Conservation (phyloP, 345 rosid species). For the Gossypium herbaceum region DNA sequence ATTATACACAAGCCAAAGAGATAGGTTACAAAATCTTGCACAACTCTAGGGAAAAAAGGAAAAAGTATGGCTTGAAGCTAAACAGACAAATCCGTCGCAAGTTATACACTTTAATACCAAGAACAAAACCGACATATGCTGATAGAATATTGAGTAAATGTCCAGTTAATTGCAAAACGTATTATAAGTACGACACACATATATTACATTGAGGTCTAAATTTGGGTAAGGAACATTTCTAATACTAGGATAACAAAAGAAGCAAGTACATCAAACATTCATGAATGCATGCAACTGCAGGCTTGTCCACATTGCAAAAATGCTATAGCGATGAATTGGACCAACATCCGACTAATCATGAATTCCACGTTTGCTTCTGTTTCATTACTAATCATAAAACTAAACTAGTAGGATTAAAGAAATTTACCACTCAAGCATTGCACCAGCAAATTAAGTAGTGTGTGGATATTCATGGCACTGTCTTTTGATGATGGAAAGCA, state of each 20-base stretch:
- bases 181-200: too few species aligned
- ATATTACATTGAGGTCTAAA: background rate
- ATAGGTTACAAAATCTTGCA: constrained; percentile 16
- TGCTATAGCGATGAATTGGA: constrained; percentile 19
- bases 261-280: constrained; percentile 20
- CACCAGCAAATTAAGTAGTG: background rate
- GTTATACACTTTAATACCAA: background rate
- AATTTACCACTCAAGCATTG: background rate
- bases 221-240: constrained; percentile 14
- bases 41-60: constrained; percentile 18
- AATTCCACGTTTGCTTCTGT: constrained; percentile 27
- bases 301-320: constrained; percentile 23
- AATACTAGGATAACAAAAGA: constrained; percentile 16
- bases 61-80: constrained; percentile 17
- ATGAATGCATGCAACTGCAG: constrained; percentile 25
- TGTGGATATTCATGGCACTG: background rate
- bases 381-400: constrained; percentile 25
- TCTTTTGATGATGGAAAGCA: background rate
- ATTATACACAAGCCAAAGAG: constrained; percentile 19
- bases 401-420: constrained; percentile 19
- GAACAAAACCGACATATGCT: background rate
- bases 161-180: constrained; percentile 16
- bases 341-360: constrained; percentile 25
- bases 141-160: constrained; percentile 1
- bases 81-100: constrained; percentile 12